These are phyloP conservation scores for Tothia fuscella DNA, from an alignment of 2,329 filamentous ascomycete genomes.

Conservation along the genomic window DNA sequence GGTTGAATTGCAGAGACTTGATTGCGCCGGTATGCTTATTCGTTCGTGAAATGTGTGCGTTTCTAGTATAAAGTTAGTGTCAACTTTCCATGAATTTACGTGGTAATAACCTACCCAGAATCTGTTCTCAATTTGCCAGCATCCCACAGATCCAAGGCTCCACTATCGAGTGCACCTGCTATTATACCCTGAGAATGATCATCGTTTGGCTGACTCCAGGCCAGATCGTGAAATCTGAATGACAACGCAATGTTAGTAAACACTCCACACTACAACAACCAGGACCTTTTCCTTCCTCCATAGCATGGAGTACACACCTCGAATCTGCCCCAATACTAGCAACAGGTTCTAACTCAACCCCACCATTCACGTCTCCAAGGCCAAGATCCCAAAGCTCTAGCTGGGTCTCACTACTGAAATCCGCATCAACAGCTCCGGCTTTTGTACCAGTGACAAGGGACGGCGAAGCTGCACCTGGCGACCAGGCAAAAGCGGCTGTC, in stretches of 20 bases:
- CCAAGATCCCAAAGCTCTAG: constrained; percentile 92
- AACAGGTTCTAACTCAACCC: constrained; percentile 73
- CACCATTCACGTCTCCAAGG: constrained; percentile 55
- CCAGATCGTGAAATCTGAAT: constrained; percentile 85
- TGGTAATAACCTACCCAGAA: constrained; percentile 33
- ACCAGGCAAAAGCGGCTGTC: constrained; percentile 97
- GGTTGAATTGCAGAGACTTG: constrained; percentile 95
- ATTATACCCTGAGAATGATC: constrained; percentile 78
- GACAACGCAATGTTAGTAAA: constrained; percentile 16
- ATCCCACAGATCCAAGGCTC: constrained; percentile 87
- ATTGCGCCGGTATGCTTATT: constrained; percentile 86
- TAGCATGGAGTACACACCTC: constrained; percentile 45
- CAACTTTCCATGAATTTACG: neutral
- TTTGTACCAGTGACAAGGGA: constrained; percentile 87
- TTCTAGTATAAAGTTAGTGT: constrained; percentile 28
- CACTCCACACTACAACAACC: neutral
- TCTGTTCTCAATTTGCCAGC: constrained; percentile 53
- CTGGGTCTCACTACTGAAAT: constrained; percentile 96
- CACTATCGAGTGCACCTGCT: constrained; percentile 89
- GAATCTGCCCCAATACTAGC: constrained; percentile 79
- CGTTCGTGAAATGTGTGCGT: constrained; percentile 75
- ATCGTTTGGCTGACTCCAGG: constrained; percentile 75
- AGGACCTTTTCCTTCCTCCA: neutral
- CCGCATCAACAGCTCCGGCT: constrained; percentile 87
- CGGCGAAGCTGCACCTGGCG: constrained; percentile 64